Percentiles rank a stretch among this genome's conserved stretches.
Evolutionary conservation across 768 basidiomycete genomes (phyloP).

Genomic region (Steccherinum ochraceum): DNA sequence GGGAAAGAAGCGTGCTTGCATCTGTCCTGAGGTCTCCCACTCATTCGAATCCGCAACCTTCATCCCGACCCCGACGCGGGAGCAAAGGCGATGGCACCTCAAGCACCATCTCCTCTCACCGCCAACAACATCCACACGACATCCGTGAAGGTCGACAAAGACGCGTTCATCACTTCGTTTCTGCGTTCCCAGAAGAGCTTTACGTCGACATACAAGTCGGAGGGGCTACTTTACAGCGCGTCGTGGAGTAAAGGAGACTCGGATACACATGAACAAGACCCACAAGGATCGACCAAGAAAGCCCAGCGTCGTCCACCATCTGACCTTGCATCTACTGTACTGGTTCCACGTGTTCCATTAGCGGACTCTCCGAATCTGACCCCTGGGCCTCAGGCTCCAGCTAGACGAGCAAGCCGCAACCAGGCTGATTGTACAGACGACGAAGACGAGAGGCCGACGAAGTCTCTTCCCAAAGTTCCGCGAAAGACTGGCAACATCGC

Average conservation of each 20-base stretch:
- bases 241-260: conserved; percentile 14
- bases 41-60: no score
- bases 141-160: conserved; percentile 30
- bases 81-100: no score
- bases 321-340: conserved; percentile 17
- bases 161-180: conserved; percentile 38
- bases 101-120: background rate
- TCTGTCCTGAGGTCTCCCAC: no score
- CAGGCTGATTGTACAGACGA: no score
- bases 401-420: no score
- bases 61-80: no score
- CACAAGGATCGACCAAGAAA: background rate
- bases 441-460: no score
- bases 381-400: no score
- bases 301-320: conserved; percentile 2
- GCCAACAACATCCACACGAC: conserved; percentile 1
- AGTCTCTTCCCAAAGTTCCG: no score
- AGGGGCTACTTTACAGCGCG: conserved; percentile 24
- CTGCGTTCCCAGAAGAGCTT: conserved; percentile 43
- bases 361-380: no score
- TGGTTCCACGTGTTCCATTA: conserved; percentile 5
- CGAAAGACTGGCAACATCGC: background rate
- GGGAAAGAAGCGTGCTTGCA: no score
- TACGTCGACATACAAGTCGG: conserved; percentile 34
- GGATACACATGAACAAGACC: conserved; percentile 1